Base-by-base conservation (phyloP, 352 stramenopile genomes). In the Plasmopara halstedii region DNA sequence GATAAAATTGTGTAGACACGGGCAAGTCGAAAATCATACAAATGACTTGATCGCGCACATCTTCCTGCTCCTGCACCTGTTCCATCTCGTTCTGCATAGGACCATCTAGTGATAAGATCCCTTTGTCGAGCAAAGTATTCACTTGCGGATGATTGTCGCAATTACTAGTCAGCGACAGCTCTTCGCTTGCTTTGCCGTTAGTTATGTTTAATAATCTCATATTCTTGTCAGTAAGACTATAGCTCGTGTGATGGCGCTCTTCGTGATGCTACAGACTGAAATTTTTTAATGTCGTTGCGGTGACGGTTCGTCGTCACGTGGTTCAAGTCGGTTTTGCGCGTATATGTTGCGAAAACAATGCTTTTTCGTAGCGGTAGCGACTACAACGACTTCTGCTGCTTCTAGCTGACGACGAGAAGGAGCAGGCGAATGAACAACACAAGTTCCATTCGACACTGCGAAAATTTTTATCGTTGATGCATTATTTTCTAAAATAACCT, bases 11-110 rank as follows among this genome's bases (percentile, higher is more conserved):
- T 29, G 76, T 93, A 22, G 64, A 70, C 23, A 64, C 47, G 10
- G 78, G 81, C 35, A 93, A 51, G 50, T 88, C 73, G 51, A 90
- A 90, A 58, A 93, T 89, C 70, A 76, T 85, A 62, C 81, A 87
- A 55, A 93, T 88, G 47, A 93, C 78, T 57, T 90, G 76, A 49
- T 88, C 70, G 15, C 81, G 71, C 51, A 87, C 51, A 6, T 73
- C 46, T 39, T 90, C 70, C 40, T 73, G 37, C 15, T 64, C 66
- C 6, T 53, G 44, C 25, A 11, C 25, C 25, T 29, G 25, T n/a
- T n/a, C n/a, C n/a, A n/a, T n/a, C 1, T 69, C 59, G 20, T 63
- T 48, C 25, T 64, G 42, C 13, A 37, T 45, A 14, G 47, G 14
- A 17, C 23, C 53, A 4, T 60, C 41, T 9, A 82, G 38, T 23